Conservation (phyloP, 2,329 filamentous ascomycete genomes). For the Botryotinia globosa region DNA sequence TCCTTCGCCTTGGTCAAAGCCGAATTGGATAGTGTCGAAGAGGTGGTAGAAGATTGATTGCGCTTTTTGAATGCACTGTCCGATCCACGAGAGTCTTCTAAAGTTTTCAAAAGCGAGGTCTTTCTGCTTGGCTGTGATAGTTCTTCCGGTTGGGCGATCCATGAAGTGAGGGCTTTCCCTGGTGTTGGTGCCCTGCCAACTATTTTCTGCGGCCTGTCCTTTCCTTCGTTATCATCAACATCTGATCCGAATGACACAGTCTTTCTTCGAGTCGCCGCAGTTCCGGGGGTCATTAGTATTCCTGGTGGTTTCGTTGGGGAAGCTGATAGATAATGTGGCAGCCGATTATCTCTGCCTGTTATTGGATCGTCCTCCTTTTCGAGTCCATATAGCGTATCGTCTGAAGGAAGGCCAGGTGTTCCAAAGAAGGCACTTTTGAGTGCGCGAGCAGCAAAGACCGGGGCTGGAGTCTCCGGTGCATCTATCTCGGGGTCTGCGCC, state of each 20-base stretch:
- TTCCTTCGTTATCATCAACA: slow-evolving; percentile 41
- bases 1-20: slow-evolving; percentile 1
- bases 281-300: slow-evolving; percentile 63
- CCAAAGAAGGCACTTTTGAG: slow-evolving; percentile 64
- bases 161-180: slow-evolving; percentile 37
- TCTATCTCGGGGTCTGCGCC: slow-evolving; percentile 39
- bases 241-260: slow-evolving; percentile 64
- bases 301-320: slow-evolving; percentile 42
- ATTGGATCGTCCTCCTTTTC: slow-evolving; percentile 33
- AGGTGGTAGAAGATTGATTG: slow-evolving; percentile 3
- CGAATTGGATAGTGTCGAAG: slow-evolving; percentile 14
- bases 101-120: slow-evolving; percentile 46
- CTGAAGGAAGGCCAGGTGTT: slow-evolving; percentile 46
- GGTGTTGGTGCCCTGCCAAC: slow-evolving; percentile 33
- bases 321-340: slow-evolving; percentile 35
- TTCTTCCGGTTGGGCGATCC: slow-evolving; percentile 27
- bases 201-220: slow-evolving; percentile 21
- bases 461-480: slow-evolving; percentile 62
- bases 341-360: slow-evolving; percentile 22
- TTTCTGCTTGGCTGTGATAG: slow-evolving; percentile 37
- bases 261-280: slow-evolving; percentile 58
- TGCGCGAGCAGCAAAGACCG: slow-evolving; percentile 64
- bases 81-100: slow-evolving; percentile 44
- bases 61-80: slow-evolving; percentile 32
- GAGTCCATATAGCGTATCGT: slow-evolving; percentile 38